phyloP scores from a whole-genome alignment of 2,329 filamentous ascomycete genomes.

The Fusarium nodosum region DNA sequence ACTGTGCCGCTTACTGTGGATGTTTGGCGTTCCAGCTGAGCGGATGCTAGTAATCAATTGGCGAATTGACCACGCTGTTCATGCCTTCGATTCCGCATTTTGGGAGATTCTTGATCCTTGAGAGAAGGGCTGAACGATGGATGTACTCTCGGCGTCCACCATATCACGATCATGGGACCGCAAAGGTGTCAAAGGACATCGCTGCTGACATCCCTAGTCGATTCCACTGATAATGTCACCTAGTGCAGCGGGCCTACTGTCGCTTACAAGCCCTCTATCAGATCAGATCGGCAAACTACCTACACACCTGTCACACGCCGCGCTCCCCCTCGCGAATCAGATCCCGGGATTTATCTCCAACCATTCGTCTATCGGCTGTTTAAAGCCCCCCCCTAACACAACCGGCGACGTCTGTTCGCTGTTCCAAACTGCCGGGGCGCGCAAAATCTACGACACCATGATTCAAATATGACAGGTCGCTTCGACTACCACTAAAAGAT shows the following conservation, averaged over 20 bases:
- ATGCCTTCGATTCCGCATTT: slow-evolving; percentile 14
- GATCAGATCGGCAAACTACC: slow-evolving; percentile 37
- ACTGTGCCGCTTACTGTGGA: slow-evolving; percentile 34
- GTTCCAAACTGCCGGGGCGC: slow-evolving; percentile 36
- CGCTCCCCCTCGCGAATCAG: slow-evolving; percentile 26
- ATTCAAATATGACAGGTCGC: slow-evolving; percentile 42
- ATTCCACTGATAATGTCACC: slow-evolving; percentile 14
- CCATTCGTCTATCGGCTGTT: slow-evolving; percentile 41
- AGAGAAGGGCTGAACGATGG: slow-evolving; percentile 11
- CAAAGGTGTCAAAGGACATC: slow-evolving; percentile 19
- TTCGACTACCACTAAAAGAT: slow-evolving; percentile 23
- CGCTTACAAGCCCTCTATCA: slow-evolving; percentile 28
- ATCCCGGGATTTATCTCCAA: slow-evolving; percentile 38
- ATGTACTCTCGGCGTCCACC: slow-evolving; percentile 1
- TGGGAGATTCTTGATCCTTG: slow-evolving; percentile 1
- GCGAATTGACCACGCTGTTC: slow-evolving; percentile 17
- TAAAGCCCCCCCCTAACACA: slow-evolving; percentile 37
- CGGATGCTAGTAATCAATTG: slow-evolving; percentile 46
- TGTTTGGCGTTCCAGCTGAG: slow-evolving; percentile 42
- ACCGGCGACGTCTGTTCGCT: slow-evolving; percentile 38
- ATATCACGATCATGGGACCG: background rate
- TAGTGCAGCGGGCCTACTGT: slow-evolving; percentile 29
- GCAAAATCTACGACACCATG: slow-evolving; percentile 32
- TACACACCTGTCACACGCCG: slow-evolving; percentile 33
- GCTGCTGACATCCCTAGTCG: slow-evolving; percentile 23